Evolutionary conservation across 1,139 yeast genomes (phyloP).

Genomic region (Zygosaccharomyces pseudobailii): DNA sequence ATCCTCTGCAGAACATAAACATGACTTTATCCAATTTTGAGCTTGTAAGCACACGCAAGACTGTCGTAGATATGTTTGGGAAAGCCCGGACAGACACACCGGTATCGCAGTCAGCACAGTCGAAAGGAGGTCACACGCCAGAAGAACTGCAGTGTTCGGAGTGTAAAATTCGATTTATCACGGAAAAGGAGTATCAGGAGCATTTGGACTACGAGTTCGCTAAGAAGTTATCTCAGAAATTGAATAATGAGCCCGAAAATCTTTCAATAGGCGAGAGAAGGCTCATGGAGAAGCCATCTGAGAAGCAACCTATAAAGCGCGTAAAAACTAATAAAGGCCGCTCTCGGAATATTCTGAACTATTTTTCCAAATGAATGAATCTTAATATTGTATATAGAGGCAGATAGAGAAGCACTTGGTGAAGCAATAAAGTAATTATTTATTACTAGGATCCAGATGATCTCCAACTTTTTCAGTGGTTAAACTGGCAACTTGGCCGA

Average conservation of each 20-base stretch:
- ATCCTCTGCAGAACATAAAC: constrained; percentile 49
- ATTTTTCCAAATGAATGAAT: constrained; percentile 6
- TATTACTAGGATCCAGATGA: not conserved
- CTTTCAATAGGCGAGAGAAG: constrained; percentile 30
- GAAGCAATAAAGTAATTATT: not conserved
- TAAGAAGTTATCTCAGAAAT: constrained; percentile 26
- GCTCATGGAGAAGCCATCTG: constrained; percentile 13
- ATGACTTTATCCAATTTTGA: constrained; percentile 53
- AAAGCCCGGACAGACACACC: constrained; percentile 3
- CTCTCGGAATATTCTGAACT: constrained; percentile 7
- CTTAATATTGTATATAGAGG: not conserved
- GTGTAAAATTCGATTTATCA: constrained; percentile 18
- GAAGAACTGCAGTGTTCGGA: constrained; percentile 13
- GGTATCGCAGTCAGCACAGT: constrained; percentile 6
- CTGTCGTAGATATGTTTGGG: constrained; percentile 49
- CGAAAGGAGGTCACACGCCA: not conserved
- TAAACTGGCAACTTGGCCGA: constrained; percentile 46
- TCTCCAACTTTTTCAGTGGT: not conserved
- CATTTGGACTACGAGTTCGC: constrained; percentile 34
- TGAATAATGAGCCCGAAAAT: constrained; percentile 26
- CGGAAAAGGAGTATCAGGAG: constrained; percentile 22
- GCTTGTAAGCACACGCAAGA: constrained; percentile 38
- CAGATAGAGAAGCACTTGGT: no score
- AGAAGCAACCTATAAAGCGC: not conserved
- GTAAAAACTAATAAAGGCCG: constrained; percentile 1